phyloP scores from a whole-genome alignment of 2,329 filamentous ascomycete species.

The Aschersonia sp. region DNA sequence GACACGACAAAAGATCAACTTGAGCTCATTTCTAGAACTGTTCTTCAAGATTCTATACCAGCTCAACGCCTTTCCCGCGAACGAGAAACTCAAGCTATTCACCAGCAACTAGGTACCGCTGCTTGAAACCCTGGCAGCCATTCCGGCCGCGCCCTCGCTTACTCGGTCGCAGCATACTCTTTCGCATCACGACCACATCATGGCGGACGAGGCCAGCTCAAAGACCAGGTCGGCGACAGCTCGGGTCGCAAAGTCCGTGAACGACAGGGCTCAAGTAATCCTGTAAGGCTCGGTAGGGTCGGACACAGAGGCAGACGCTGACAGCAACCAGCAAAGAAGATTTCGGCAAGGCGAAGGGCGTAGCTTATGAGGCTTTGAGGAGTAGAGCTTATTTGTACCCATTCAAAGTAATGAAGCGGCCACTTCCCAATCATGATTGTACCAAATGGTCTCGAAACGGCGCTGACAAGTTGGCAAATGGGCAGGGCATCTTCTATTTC shows the following conservation, averaged over 20 bases:
- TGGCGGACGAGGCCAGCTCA: conserved; percentile 5
- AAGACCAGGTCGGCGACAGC: conserved; percentile 11
- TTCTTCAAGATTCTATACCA: neutral
- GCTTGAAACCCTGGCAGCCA: neutral
- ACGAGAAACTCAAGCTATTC: too few species aligned
- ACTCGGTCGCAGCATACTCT: neutral
- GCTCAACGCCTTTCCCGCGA: too few species aligned
- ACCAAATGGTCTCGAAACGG: too few species aligned
- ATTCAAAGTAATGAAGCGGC: conserved; percentile 38
- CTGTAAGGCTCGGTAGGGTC: conserved; percentile 19
- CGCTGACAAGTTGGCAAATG: neutral
- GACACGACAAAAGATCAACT: neutral
- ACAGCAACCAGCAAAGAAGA: conserved; percentile 45
- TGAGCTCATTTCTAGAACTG: neutral
- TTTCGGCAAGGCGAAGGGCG: conserved; percentile 45
- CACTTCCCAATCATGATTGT: too few species aligned
- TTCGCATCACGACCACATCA: neutral
- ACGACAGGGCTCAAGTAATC: conserved; percentile 33
- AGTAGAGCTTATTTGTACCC: conserved; percentile 80
- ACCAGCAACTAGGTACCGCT: neutral
- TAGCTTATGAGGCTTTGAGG: conserved; percentile 54
- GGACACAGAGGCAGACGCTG: neutral
- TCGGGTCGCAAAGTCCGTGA: conserved; percentile 23
- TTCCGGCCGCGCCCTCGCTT: too few species aligned
- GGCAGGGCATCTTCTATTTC: conserved; percentile 45